phyloP scores from a whole-genome alignment of 306 rosid genomes.

The Prunus davidiana region DNA sequence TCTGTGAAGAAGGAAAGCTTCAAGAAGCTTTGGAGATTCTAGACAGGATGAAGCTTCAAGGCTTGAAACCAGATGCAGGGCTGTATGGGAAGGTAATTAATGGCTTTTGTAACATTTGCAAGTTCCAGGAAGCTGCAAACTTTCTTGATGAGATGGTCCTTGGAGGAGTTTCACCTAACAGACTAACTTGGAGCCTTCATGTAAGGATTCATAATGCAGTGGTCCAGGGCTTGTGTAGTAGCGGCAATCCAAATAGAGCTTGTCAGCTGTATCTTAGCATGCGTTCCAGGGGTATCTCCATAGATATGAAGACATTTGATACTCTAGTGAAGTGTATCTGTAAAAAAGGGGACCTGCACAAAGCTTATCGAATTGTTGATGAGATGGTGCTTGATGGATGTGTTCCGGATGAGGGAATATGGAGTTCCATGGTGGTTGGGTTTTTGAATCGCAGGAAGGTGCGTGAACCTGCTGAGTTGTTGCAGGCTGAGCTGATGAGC shows the following conservation, averaged over 20 bases:
- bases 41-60: slow-evolving; percentile 91
- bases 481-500: slow-evolving; percentile 47
- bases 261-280: slow-evolving; percentile 74
- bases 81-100: slow-evolving; percentile 64
- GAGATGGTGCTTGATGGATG: slow-evolving; percentile 83
- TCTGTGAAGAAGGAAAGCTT: slow-evolving; percentile 72
- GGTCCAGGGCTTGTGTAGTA: slow-evolving; percentile 63
- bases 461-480: slow-evolving; percentile 59
- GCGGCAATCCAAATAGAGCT: slow-evolving; percentile 47
- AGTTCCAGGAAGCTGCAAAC: slow-evolving; percentile 80
- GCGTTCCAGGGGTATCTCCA: slow-evolving; percentile 69
- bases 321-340: slow-evolving; percentile 49
- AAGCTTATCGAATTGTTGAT: slow-evolving; percentile 65
- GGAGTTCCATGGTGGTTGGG: slow-evolving; percentile 60
- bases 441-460: slow-evolving; percentile 67
- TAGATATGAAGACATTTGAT: slow-evolving; percentile 49
- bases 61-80: slow-evolving; percentile 83
- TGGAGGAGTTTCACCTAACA: slow-evolving; percentile 55
- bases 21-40: slow-evolving; percentile 74
- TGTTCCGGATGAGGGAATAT: slow-evolving; percentile 57
- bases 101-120: slow-evolving; percentile 54
- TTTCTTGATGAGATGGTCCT: slow-evolving; percentile 89
- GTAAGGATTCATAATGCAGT: slow-evolving; percentile 68
- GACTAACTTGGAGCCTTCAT: slow-evolving; percentile 76
- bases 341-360: slow-evolving; percentile 64